Percentiles rank a stretch among this genome's conserved stretches.
Evolutionary conservation across 257 asterid species (phyloP).

Genomic region (Nicotiana tabacum): DNA sequence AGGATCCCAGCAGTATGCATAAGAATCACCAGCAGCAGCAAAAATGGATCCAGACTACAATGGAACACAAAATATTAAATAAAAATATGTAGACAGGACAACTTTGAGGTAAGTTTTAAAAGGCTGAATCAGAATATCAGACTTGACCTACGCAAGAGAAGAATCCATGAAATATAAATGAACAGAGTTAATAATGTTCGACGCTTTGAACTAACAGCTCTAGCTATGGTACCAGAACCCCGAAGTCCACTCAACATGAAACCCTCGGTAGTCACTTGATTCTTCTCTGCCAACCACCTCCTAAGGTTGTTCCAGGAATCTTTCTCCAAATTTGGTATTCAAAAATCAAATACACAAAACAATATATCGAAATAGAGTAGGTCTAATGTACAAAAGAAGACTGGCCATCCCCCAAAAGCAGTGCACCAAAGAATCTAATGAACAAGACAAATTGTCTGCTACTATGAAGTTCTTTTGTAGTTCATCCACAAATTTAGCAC

Average conservation of each 20-base stretch:
- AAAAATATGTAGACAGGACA: neutral
- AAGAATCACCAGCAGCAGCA: constrained; percentile 92
- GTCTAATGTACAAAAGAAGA: neutral
- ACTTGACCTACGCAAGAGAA: neutral
- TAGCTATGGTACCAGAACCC: neutral
- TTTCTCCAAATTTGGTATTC: neutral
- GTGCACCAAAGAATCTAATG: neutral
- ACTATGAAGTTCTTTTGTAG: constrained; percentile 1
- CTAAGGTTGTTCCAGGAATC: neutral
- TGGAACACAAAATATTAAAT: neutral
- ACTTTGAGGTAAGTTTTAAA: neutral
- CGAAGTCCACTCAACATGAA: neutral
- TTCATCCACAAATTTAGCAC: constrained; percentile 6
- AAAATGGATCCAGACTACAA: constrained; percentile 68
- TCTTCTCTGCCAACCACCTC: constrained; percentile 4
- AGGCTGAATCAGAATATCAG: neutral
- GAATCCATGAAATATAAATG: neutral
- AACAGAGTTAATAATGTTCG: neutral
- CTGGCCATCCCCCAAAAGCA: neutral
- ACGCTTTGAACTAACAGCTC: constrained; percentile 1
- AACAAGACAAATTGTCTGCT: neutral
- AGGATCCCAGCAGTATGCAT: constrained; percentile 91
- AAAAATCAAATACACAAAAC: neutral
- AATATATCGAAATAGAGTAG: neutral
- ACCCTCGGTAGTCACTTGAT: neutral